Conservation (phyloP, 148 eudicot genomes). For the Rhododendron molle region DNA sequence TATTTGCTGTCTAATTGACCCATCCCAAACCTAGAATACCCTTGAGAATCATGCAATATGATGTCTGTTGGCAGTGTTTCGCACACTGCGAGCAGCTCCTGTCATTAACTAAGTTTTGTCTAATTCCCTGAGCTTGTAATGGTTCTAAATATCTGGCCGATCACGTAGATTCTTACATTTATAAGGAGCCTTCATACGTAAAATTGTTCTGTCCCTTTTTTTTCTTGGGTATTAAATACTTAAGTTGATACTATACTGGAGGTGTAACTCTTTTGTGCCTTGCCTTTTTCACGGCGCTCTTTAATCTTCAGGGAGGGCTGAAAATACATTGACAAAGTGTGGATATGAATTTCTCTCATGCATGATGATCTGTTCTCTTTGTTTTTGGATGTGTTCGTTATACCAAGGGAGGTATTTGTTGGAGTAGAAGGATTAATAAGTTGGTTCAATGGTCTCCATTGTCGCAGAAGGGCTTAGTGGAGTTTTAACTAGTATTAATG, state of each 20-base stretch:
- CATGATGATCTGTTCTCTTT: neutral
- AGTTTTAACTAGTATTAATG: neutral
- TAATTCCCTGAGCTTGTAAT: neutral
- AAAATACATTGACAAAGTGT: neutral
- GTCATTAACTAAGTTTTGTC: neutral
- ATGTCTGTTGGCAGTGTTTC: neutral
- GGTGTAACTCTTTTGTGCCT: neutral
- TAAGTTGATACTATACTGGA: neutral
- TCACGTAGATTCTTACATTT: neutral
- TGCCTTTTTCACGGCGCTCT: neutral
- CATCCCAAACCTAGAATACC: neutral
- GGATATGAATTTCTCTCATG: neutral
- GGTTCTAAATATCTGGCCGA: neutral
- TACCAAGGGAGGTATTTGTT: neutral
- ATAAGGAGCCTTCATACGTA: neutral
- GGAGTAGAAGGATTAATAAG: neutral
- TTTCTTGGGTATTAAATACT: neutral
- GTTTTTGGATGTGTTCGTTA: neutral
- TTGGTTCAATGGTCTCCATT: neutral
- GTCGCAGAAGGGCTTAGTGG: neutral
- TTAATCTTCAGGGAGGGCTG: neutral
- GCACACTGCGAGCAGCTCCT: neutral
- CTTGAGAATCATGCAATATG: neutral
- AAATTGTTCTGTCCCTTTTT: neutral
- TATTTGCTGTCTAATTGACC: neutral